A percentile compares a stretch with the other conserved stretches of the same genome.
phyloP scores from a whole-genome alignment of 257 asterid species.

The Solanum commersonii region DNA sequence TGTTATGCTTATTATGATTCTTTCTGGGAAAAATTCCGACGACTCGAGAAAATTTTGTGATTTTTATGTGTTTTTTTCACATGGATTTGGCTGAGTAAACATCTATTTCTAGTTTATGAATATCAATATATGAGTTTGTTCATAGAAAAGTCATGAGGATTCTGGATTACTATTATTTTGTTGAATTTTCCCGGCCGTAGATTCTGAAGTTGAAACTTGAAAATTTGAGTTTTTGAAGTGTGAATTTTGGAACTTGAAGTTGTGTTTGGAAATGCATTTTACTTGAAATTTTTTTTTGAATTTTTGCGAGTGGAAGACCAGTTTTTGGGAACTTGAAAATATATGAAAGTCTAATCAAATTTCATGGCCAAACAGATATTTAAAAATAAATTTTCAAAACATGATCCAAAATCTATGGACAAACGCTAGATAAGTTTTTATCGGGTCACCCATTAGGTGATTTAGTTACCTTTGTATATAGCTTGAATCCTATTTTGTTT shows the following conservation, averaged over 20 bases:
- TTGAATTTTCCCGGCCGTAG: neutral
- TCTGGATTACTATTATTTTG: neutral
- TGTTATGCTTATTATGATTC: neutral
- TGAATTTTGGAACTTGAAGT: neutral
- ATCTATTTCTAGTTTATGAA: neutral
- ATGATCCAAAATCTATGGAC: neutral
- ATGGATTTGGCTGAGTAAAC: neutral
- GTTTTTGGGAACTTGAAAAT: neutral
- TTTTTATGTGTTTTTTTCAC: neutral
- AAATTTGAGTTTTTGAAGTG: neutral
- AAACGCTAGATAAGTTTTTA: neutral
- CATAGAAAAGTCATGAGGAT: neutral
- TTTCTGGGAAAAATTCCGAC: neutral
- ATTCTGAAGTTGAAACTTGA: neutral
- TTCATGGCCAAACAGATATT: neutral
- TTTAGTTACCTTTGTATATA: neutral
- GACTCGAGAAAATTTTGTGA: neutral
- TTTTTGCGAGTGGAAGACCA: neutral
- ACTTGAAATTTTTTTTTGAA: neutral
- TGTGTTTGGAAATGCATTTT: neutral
- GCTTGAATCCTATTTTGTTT: neutral
- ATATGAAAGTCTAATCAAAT: neutral
- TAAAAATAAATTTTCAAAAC: neutral
- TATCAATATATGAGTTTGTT: neutral
- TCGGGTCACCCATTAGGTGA: neutral